Evolutionary conservation across 1,139 yeast species (phyloP).

Genomic region (Blastobotrys apis): DNA sequence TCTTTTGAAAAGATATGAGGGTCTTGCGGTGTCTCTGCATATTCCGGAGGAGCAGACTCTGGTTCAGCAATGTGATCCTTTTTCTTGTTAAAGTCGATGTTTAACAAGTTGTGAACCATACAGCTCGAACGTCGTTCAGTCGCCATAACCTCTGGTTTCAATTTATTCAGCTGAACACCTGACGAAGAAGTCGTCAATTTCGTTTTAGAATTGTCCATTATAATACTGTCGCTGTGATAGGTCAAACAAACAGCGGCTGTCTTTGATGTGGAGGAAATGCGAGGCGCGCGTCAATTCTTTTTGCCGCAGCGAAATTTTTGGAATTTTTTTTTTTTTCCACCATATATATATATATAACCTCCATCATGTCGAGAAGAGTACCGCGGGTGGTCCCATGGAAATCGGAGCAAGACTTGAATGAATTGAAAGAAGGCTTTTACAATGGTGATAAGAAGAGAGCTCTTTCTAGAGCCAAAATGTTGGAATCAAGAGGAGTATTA

Average conservation of each 20-base stretch:
- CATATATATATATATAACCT: too few species aligned
- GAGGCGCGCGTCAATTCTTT: too few species aligned
- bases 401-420: constrained; percentile 46
- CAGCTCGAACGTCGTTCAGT: constrained; percentile 17
- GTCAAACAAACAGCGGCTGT: too few species aligned
- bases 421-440: constrained; percentile 50
- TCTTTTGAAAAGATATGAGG: constrained; percentile 33
- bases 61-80: constrained; percentile 3
- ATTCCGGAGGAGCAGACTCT: constrained; percentile 8
- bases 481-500: constrained; percentile 61
- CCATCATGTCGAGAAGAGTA: constrained; percentile 26
- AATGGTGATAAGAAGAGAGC: constrained; percentile 43
- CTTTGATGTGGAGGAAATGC: too few species aligned
- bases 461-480: constrained; percentile 43
- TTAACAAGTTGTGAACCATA: constrained; percentile 26
- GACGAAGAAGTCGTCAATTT: too few species aligned
- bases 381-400: constrained; percentile 59
- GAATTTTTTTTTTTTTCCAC: not conserved
- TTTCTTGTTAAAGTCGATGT: constrained; percentile 14
- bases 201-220: too few species aligned
- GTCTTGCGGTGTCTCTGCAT: not conserved
- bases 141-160: too few species aligned
- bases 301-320: too few species aligned
- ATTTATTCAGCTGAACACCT: too few species aligned
- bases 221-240: too few species aligned